Base-by-base conservation (phyloP, 2,329 filamentous ascomycete species). In the Aspergillus intermedius region DNA sequence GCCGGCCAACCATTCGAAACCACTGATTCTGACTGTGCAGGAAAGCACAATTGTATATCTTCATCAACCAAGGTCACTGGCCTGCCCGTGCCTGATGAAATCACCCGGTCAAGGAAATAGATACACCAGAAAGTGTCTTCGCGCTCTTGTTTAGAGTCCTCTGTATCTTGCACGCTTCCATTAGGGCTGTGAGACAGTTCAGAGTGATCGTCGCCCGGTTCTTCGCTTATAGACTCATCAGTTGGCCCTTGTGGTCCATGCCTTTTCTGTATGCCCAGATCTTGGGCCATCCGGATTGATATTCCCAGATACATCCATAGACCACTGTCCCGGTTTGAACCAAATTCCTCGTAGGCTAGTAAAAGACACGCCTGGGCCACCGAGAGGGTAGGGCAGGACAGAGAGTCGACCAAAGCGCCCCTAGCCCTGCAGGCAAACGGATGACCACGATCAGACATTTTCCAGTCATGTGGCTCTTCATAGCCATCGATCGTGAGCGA, bases 291-390 rank as follows among this genome's bases (percentile, higher is more conserved):
- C 4, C 89, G 83, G 51, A 95, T 95, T 0, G 89, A 85, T 45
- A 91, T 84, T 0, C 89, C 90, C 1, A 95, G 75, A 62, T 94
- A 95, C 88, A 95, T 94, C 89, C 90, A 95, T 5, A 95, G 69
- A 0, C 88, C 88, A 64, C 88, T 94, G 61, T 95, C 90, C 58
- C 91, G 87, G 55, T 88, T 88, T 9, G 87, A 87, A 1, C 89
- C 90, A 57, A 95, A 95, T 40, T 91, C 86, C 56, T 94, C 88
- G 61, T 95, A 95, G 0, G 88, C 89, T 69, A 95, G 80, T 23
- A 95, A 72, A 9, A 95, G 70, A 44, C 86, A 90, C 0, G 89
- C 88, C 59, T 95, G 90, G 0, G 93, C 87, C 8, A 88, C 88
- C 21, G 86, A 86, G 1, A 94, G 83, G 2, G 84, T 89, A 0